Conservation (phyloP, 2,329 filamentous ascomycete genomes). For the Aaosphaeria pasadenensis region DNA sequence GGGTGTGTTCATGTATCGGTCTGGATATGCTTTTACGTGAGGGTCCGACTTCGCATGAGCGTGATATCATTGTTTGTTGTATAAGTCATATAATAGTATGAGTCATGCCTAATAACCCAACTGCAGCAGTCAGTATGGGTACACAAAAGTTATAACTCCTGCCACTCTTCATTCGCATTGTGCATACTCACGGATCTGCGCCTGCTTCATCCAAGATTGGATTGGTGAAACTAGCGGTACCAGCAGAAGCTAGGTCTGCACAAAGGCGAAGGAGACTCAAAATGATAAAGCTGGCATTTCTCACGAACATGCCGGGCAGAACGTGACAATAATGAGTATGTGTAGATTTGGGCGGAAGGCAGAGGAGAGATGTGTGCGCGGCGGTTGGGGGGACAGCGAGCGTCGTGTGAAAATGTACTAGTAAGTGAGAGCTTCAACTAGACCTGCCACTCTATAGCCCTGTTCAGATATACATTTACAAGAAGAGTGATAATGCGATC, state of each 20-base stretch:
- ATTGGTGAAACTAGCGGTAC: conserved; percentile 41
- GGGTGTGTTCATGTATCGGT: neutral
- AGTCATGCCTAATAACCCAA: conserved; percentile 42
- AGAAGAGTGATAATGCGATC: no score
- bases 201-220: conserved; percentile 41
- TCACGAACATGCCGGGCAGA: no score
- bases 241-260: no score
- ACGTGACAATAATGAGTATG: no score
- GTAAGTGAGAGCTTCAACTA: no score
- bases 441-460: no score
- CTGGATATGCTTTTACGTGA: conserved; percentile 30
- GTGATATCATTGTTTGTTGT: conserved; percentile 45
- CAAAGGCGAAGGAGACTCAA: neutral
- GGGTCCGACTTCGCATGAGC: conserved; percentile 38
- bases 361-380: no score
- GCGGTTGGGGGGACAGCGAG: no score
- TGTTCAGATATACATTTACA: no score
- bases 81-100: conserved; percentile 46
- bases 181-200: conserved; percentile 41
- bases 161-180: neutral
- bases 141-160: neutral
- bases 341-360: no score
- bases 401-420: no score
- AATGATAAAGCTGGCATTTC: neutral
- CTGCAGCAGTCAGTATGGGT: conserved; percentile 12